Conservation (phyloP, 208 protist genomes). For the Naegleria fowleri region DNA sequence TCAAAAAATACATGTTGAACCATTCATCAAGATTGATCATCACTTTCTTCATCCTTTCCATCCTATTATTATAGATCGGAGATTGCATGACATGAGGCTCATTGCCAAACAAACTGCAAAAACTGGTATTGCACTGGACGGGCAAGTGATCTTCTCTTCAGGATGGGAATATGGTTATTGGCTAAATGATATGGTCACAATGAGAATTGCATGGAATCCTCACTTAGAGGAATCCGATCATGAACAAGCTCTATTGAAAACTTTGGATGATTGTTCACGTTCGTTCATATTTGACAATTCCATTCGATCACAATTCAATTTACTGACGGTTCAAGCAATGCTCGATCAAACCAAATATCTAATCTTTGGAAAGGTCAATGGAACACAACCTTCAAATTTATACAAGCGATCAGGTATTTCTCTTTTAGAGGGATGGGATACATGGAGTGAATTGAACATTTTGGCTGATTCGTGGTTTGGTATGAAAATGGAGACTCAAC, state of each 20-base stretch:
- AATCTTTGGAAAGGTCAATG: not conserved
- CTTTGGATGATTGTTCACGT: not conserved
- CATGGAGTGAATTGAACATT: not conserved
- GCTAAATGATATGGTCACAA: not conserved
- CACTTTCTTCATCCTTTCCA: slow-evolving; percentile 25
- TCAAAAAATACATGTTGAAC: too few relatives aligned
- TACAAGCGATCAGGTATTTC: not conserved
- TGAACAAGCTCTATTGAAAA: not conserved
- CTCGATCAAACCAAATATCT: not conserved
- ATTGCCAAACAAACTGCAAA: not conserved
- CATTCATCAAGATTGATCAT: too few relatives aligned
- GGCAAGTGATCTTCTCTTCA: not conserved
- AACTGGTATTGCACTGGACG: not conserved
- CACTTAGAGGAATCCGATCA: not conserved
- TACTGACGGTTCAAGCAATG: not conserved
- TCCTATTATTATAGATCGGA: slow-evolving; percentile 17
- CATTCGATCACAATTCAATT: not conserved
- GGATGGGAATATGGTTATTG: slow-evolving; percentile 23
- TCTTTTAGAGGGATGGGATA: slow-evolving; percentile 21
- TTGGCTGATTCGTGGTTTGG: not conserved
- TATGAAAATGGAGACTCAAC: not conserved
- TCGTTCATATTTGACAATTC: not conserved
- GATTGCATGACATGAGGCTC: not conserved
- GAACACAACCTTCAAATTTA: not conserved
- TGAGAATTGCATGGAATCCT: slow-evolving; percentile 19